Percentiles rank a stretch among this genome's conserved stretches.
Conservation (phyloP, 306 rosid genomes). For the Begonia fuchsioides region DNA sequence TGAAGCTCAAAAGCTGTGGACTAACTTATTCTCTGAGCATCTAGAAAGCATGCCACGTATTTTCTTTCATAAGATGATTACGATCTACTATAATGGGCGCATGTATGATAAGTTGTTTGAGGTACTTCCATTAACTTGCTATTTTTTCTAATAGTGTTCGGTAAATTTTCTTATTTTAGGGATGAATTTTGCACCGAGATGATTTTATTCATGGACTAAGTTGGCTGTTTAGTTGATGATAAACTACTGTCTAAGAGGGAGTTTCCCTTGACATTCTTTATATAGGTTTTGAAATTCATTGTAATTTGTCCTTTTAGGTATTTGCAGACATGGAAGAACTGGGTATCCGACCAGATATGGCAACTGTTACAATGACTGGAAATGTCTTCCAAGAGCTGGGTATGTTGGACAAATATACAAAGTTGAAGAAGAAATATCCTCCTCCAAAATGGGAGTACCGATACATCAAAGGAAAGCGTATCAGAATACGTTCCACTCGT, state of each 20-base stretch:
- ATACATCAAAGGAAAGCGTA: conserved; percentile 61
- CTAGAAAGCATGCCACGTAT: conserved; percentile 73
- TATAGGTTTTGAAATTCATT: not conserved
- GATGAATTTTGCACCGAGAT: no score
- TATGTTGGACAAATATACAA: conserved; percentile 58
- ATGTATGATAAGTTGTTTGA: conserved; percentile 77
- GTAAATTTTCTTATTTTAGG: no score
- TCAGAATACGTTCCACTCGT: conserved; percentile 29
- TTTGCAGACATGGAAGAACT: conserved; percentile 99
- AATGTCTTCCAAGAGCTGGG: conserved; percentile 64
- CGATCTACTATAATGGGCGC: conserved; percentile 46
- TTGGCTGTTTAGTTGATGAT: no score
- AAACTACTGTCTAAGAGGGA: no score
- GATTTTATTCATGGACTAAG: no score
- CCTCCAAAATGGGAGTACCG: conserved; percentile 63
- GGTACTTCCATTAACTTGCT: conserved; percentile 24
- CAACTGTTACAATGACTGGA: conserved; percentile 50
- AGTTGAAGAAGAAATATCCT: conserved; percentile 55
- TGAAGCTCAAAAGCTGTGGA: conserved; percentile 95
- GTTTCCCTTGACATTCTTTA: no score
- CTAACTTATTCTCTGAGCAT: conserved; percentile 52
- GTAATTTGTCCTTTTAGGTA: conserved; percentile 29
- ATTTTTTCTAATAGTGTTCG: no score
- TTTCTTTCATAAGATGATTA: conserved; percentile 69
- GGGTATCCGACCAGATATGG: conserved; percentile 40